Evolutionary conservation across 2,329 filamentous ascomycete genomes (phyloP).

Genomic region (Bertia moriformis): DNA sequence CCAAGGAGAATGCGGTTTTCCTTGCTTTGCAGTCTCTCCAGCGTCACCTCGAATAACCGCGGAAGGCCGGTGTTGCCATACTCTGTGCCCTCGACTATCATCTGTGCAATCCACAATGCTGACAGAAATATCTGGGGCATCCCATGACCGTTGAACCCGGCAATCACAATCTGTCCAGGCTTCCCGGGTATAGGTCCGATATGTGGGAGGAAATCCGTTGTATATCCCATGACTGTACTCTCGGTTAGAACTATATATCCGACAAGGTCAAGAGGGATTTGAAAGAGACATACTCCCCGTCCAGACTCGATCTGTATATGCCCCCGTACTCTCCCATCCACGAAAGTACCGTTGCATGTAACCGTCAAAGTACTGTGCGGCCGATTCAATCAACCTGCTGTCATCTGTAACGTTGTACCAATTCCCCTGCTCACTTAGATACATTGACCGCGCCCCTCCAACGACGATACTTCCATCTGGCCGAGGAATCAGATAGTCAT

Average conservation of each 20-base stretch:
- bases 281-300: slow-evolving; percentile 18
- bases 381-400: slow-evolving; percentile 22
- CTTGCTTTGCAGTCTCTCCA: slow-evolving; percentile 10
- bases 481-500: slow-evolving; percentile 25
- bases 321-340: slow-evolving; percentile 29
- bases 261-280: no score
- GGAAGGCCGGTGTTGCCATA: slow-evolving; percentile 22
- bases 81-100: slow-evolving; percentile 14
- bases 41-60: slow-evolving; percentile 16
- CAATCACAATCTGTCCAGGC: slow-evolving; percentile 24
- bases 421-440: slow-evolving; percentile 13
- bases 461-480: slow-evolving; percentile 27
- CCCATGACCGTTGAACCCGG: slow-evolving; percentile 34
- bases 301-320: slow-evolving; percentile 19
- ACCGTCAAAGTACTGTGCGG: slow-evolving; percentile 25
- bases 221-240: slow-evolving; percentile 24
- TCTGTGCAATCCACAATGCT: slow-evolving; percentile 21
- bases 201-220: slow-evolving; percentile 23
- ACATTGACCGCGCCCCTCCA: slow-evolving; percentile 20
- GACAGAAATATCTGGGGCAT: slow-evolving; percentile 29
- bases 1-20: slow-evolving; percentile 6
- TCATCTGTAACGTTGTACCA: slow-evolving; percentile 33
- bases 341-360: slow-evolving; percentile 31
- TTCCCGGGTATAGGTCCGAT: slow-evolving; percentile 25
- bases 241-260: no score